phyloP scores from a whole-genome alignment of 1,284 basidiomycete species.

The Neonothopanus nambi region DNA sequence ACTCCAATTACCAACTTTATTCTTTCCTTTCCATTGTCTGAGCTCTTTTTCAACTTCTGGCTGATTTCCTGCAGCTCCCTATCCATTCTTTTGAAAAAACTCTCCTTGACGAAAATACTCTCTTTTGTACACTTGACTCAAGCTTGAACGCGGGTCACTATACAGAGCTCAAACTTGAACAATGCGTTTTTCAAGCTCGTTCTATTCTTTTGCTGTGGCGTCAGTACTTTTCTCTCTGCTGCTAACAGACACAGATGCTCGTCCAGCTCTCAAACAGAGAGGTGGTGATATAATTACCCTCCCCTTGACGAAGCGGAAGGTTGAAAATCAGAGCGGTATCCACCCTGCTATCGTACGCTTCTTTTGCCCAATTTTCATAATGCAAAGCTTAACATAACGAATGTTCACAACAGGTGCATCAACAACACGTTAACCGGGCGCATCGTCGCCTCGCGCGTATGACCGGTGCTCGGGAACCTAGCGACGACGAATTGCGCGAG shows the following conservation, averaged over 20 bases:
- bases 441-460: conserved; percentile 69
- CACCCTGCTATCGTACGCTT: conserved; percentile 66
- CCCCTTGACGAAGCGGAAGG: conserved; percentile 46
- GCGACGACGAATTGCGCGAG: conserved; percentile 46
- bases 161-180: too few relatives aligned
- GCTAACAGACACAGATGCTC: conserved; percentile 38
- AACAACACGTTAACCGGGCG: conserved; percentile 72
- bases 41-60: too few relatives aligned
- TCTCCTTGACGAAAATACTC: too few relatives aligned
- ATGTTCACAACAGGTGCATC: conserved; percentile 59
- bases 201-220: conserved; percentile 46
- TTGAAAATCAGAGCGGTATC: conserved; percentile 41
- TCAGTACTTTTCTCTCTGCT: conserved; percentile 52
- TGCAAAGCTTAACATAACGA: neutral
- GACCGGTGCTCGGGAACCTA: conserved; percentile 56
- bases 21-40: too few relatives aligned
- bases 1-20: too few relatives aligned
- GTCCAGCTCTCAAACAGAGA: conserved; percentile 40
- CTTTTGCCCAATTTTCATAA: conserved; percentile 10
- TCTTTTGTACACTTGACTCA: too few relatives aligned
- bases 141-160: too few relatives aligned
- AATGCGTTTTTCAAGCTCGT: too few relatives aligned
- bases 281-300: conserved; percentile 51
- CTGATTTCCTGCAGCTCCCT: too few relatives aligned
- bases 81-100: too few relatives aligned